A percentile compares a stretch with the other conserved stretches of the same genome.
Evolutionary conservation across 768 basidiomycete species (phyloP).

Genomic region (Suillus variegatus): DNA sequence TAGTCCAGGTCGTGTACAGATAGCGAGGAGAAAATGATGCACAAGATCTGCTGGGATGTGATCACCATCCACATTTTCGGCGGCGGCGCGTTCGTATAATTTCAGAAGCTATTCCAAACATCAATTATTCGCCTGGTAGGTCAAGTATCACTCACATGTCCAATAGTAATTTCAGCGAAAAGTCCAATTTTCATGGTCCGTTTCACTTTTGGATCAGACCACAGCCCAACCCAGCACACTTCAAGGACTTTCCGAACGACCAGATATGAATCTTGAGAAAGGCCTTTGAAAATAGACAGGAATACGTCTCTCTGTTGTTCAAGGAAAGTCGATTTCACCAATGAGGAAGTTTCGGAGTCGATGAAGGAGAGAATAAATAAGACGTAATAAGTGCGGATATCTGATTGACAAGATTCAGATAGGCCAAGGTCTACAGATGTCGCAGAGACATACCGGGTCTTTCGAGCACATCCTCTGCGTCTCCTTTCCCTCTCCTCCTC

Average conservation of each 20-base stretch:
- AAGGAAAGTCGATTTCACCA: conserved; percentile 63
- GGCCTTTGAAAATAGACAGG: conserved; percentile 69
- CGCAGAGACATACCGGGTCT: conserved; percentile 53
- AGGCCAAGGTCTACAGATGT: not conserved
- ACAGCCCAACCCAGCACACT: conserved; percentile 74
- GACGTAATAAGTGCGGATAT: conserved; percentile 79
- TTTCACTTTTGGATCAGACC: conserved; percentile 72
- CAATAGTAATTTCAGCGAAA: conserved; percentile 67
- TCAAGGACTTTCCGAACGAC: conserved; percentile 69
- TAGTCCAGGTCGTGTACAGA: conserved; percentile 76
- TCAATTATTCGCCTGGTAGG: not conserved
- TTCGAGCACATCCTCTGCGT: conserved; percentile 37
- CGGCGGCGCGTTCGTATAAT: conserved; percentile 62
- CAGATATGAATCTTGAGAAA: conserved; percentile 63
- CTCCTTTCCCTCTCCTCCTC: conserved; percentile 60
- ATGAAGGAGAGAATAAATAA: conserved; percentile 76
- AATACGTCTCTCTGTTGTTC: conserved; percentile 72
- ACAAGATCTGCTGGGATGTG: conserved; percentile 74
- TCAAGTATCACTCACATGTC: conserved; percentile 49
- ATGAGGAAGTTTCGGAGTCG: conserved; percentile 43
- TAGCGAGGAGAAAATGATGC: conserved; percentile 85
- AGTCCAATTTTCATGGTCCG: conserved; percentile 69
- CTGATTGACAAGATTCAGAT: conserved; percentile 36
- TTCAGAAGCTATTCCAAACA: conserved; percentile 56
- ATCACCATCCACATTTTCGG: conserved; percentile 51